Evolutionary conservation across 225 moss, liverwort and hornwort species (phyloP).

Genomic region (Takakia lepidozioides): DNA sequence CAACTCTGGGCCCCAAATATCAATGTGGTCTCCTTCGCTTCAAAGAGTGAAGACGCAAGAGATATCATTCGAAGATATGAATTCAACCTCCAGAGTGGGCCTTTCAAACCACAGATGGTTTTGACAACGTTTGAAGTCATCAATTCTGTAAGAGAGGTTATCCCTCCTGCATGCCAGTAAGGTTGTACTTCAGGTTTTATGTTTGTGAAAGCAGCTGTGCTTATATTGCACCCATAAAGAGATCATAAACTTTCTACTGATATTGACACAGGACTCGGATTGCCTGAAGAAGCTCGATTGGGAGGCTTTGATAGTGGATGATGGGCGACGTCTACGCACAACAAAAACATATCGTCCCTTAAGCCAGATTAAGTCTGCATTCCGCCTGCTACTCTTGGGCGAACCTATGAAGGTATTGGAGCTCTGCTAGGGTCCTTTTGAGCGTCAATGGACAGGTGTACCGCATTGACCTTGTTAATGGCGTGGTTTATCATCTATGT

Average conservation of each 20-base stretch:
- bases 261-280: conserved; percentile 62
- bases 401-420: conserved; percentile 88
- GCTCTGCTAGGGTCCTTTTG: too few species aligned
- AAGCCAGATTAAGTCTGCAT: conserved; percentile 50
- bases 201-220: not conserved
- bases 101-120: conserved; percentile 65
- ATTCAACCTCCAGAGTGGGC: conserved; percentile 35
- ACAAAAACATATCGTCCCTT: conserved; percentile 56
- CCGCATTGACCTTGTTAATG: too few species aligned
- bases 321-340: conserved; percentile 55
- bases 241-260: too few species aligned
- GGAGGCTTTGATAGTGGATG: conserved; percentile 80
- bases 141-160: conserved; percentile 50
- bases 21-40: conserved; percentile 65
- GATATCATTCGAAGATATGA: conserved; percentile 60
- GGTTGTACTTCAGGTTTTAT: not conserved
- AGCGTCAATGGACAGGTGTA: too few species aligned
- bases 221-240: too few species aligned
- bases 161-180: not conserved
- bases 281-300: conserved; percentile 54
- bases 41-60: conserved; percentile 61
- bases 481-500: too few species aligned
- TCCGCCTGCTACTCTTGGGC: conserved; percentile 60
- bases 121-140: conserved; percentile 81
- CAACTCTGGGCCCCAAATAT: conserved; percentile 55